Evolutionary conservation across 75 land plant genomes (phyloP).

Genomic region (Isoetes taiwanensis): DNA sequence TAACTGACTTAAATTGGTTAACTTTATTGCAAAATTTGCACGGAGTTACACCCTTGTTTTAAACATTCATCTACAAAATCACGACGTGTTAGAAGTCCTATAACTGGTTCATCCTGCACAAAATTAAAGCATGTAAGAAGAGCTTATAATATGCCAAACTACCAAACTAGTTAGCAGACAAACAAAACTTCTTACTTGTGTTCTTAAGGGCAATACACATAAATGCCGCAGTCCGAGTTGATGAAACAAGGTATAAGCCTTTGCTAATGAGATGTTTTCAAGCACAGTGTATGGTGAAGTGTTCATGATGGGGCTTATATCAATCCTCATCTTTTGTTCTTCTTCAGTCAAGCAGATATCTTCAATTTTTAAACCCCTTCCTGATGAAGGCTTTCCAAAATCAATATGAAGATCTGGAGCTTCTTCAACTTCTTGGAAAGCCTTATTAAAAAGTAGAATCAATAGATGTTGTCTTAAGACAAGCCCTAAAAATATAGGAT

Average conservation of each 20-base stretch:
- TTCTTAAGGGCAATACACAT: background rate
- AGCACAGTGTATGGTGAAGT: background rate
- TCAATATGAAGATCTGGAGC: background rate
- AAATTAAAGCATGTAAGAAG: too few species aligned
- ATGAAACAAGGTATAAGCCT: slow-evolving; percentile 2
- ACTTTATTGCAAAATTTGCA: too few species aligned
- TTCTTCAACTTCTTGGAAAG: background rate
- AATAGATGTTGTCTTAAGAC: background rate
- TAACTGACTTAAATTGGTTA: too few species aligned
- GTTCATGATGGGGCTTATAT: background rate
- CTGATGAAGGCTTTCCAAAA: background rate
- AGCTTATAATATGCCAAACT: too few species aligned
- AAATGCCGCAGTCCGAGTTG: background rate
- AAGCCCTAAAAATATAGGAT: background rate
- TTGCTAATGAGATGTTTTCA: background rate
- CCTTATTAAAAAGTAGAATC: background rate
- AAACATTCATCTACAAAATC: too few species aligned
- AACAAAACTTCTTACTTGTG: too few species aligned
- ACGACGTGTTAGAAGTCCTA: slow-evolving; percentile 64
- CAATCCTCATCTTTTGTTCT: background rate
- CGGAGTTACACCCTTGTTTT: too few species aligned
- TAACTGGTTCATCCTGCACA: slow-evolving; percentile 55
- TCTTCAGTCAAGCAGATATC: background rate
- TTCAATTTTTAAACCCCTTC: background rate
- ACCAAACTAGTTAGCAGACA: too few species aligned